Conservation (phyloP, 2,329 filamentous ascomycete species). For the Lanzia echinophila region DNA sequence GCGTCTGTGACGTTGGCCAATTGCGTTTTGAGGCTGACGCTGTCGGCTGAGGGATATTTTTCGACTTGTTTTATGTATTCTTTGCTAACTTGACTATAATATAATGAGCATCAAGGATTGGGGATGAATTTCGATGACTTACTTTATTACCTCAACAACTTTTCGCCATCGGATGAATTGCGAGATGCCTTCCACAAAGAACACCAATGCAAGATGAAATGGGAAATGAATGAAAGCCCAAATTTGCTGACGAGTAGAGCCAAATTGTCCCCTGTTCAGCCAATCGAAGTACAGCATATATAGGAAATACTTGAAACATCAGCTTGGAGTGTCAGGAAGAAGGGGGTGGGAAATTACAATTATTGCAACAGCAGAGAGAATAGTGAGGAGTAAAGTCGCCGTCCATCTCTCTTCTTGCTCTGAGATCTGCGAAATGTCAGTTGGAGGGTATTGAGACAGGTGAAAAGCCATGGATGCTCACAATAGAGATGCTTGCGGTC, state of each 20-base stretch:
- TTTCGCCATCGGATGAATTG: constrained; percentile 24
- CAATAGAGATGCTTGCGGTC: constrained; percentile 18
- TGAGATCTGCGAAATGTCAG: neutral
- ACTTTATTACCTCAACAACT: constrained; percentile 16
- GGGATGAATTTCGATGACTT: neutral
- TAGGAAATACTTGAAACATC: constrained; percentile 18
- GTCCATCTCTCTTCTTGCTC: neutral
- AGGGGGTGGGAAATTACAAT: neutral
- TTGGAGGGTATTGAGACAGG: neutral
- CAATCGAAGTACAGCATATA: constrained; percentile 26
- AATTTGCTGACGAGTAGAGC: constrained; percentile 18
- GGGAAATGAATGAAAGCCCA: constrained; percentile 48
- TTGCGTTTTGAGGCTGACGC: neutral
- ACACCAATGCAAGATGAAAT: constrained; percentile 48
- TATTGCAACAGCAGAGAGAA: constrained; percentile 3
- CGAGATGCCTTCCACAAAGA: constrained; percentile 44
- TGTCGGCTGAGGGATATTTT: neutral
- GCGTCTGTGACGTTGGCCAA: constrained; percentile 7
- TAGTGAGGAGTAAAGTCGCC: neutral
- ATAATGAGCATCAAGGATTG: neutral
- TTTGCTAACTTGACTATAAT: neutral
- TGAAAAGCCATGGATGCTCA: constrained; percentile 1
- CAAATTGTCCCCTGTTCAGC: constrained; percentile 16
- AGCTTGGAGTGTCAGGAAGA: too few species aligned
- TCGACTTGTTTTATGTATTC: constrained; percentile 1